Evolutionary conservation across 305 asterid species (phyloP).

Genomic region (Fraxinus baroniana): DNA sequence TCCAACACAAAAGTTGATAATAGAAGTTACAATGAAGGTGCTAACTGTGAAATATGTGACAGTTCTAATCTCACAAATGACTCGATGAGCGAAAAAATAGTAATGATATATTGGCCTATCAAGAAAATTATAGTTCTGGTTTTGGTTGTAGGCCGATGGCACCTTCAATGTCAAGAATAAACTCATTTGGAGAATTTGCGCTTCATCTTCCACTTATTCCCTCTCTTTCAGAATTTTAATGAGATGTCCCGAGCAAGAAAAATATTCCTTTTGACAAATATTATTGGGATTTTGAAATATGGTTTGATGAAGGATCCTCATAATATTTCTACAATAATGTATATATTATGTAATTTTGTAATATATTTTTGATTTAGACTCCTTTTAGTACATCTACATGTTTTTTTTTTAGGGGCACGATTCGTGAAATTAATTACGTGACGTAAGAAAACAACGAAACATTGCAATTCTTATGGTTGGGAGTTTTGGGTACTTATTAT

Average conservation of each 20-base stretch:
- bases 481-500: no score
- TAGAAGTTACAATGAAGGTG: conserved; percentile 29
- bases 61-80: conserved; percentile 27
- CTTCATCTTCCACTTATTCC: conserved; percentile 67
- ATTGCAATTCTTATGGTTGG: no score
- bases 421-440: no score
- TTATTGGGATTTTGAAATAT: no score
- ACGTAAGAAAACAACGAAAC: no score
- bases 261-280: no score
- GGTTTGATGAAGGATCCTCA: no score
- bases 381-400: not conserved
- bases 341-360: no score
- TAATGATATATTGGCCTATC: conserved; percentile 19
- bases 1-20: conserved; percentile 30
- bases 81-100: conserved; percentile 18
- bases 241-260: not conserved
- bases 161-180: conserved; percentile 49
- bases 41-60: conserved; percentile 27
- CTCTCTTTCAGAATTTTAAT: conserved; percentile 56
- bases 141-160: conserved; percentile 23
- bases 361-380: not conserved
- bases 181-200: conserved; percentile 66
- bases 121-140: conserved; percentile 20
- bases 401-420: no score
- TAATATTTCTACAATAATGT: no score